phyloP scores from a whole-genome alignment of 1,284 basidiomycete genomes.

The Vanrija sp. region DNA sequence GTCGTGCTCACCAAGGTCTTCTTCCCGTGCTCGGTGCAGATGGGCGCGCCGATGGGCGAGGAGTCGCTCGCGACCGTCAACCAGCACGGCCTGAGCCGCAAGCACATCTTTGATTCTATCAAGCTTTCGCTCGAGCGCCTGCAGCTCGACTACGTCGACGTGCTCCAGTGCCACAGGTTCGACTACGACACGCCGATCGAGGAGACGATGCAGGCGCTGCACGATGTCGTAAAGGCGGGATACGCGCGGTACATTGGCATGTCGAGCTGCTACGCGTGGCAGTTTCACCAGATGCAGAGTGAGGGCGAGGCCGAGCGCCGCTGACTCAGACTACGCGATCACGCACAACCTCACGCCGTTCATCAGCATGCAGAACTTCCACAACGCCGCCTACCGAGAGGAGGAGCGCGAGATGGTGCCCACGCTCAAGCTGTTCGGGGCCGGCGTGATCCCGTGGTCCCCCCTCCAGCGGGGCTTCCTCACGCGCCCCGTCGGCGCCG shows the following conservation, averaged over 20 bases:
- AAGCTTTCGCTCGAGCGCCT: slow-evolving; percentile 62
- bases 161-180: slow-evolving; percentile 57
- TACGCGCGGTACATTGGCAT: slow-evolving; percentile 66
- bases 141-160: slow-evolving; percentile 66
- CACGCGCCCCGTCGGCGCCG: slow-evolving; percentile 24
- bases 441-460: slow-evolving; percentile 48
- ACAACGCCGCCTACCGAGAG: slow-evolving; percentile 57
- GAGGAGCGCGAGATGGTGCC: slow-evolving; percentile 61
- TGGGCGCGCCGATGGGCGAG: neutral
- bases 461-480: slow-evolving; percentile 35
- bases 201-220: slow-evolving; percentile 66
- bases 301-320: neutral
- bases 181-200: slow-evolving; percentile 59
- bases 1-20: slow-evolving; percentile 69
- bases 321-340: slow-evolving; percentile 44
- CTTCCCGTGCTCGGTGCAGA: slow-evolving; percentile 10
- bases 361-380: slow-evolving; percentile 66
- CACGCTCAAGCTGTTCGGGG: slow-evolving; percentile 42
- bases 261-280: slow-evolving; percentile 51
- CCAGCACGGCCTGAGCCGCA: slow-evolving; percentile 51
- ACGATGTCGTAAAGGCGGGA: slow-evolving; percentile 63
- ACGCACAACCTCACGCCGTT: slow-evolving; percentile 60
- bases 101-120: slow-evolving; percentile 65
- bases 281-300: slow-evolving; percentile 50
- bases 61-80: slow-evolving; percentile 42